Conservation (phyloP, 352 stramenopile genomes). For the Thalassiosira mediterranea region DNA sequence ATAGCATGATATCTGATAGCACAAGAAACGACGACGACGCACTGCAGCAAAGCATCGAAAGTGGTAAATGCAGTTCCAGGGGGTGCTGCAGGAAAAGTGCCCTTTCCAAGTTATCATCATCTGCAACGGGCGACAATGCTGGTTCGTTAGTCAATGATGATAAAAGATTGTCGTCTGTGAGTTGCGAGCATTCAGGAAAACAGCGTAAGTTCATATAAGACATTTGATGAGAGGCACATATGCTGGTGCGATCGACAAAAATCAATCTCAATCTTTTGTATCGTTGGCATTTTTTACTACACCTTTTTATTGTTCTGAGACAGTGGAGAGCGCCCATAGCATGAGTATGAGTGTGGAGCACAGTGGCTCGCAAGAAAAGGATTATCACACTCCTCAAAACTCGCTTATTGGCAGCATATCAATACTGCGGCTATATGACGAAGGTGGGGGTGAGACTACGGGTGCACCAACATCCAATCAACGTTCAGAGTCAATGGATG, state of each 20-base stretch:
- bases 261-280: no score
- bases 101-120: constrained; percentile 15
- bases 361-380: constrained; percentile 4
- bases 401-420: constrained; percentile 35
- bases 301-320: no score
- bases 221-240: no score
- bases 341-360: background rate
- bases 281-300: no score
- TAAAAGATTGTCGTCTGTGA: background rate
- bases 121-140: constrained; percentile 1
- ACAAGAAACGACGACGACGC: background rate
- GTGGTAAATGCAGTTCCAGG: background rate
- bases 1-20: constrained; percentile 7
- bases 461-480: no score
- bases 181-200: background rate
- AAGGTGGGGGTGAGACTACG: background rate
- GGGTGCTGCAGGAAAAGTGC: constrained; percentile 2
- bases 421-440: constrained; percentile 16
- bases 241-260: no score
- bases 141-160: background rate
- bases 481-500: background rate
- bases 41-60: background rate
- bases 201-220: background rate
- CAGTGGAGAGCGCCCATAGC: background rate
- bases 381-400: constrained; percentile 19